phyloP scores from a whole-genome alignment of 176 grass and related monocot species.

The Lolium rigidum region DNA sequence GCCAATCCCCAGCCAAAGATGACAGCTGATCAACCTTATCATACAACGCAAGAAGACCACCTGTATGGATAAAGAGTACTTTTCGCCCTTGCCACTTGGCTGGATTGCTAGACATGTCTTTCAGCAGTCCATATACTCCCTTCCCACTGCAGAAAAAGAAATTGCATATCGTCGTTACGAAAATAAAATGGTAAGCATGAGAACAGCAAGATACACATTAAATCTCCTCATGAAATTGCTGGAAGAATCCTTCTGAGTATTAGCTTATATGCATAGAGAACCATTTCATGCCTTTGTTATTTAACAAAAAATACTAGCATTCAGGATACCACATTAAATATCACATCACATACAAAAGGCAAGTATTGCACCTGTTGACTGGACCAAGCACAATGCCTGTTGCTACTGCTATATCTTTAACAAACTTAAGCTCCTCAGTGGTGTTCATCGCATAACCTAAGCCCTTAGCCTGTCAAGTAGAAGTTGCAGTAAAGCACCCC shows the following conservation, averaged over 20 bases:
- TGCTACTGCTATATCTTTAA: conserved; percentile 80
- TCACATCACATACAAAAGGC: background rate
- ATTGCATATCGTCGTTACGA: background rate
- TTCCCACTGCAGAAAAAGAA: conserved; percentile 68
- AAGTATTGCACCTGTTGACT: conserved; percentile 78
- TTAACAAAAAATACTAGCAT: background rate
- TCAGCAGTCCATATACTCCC: conserved; percentile 68
- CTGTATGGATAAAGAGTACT: too few relatives aligned
- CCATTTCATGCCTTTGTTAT: background rate
- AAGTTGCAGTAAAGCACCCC: conserved; percentile 18
- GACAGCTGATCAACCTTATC: conserved; percentile 71
- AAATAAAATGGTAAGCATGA: background rate
- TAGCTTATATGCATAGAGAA: background rate
- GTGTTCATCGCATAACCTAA: conserved; percentile 98
- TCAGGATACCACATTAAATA: background rate
- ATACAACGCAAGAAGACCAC: conserved; percentile 64
- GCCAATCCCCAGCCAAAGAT: conserved; percentile 48
- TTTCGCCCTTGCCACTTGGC: conserved; percentile 71
- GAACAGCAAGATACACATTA: background rate
- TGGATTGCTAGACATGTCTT: conserved; percentile 77
- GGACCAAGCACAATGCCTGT: conserved; percentile 94
- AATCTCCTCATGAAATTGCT: background rate
- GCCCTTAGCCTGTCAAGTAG: conserved; percentile 75
- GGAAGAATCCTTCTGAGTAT: background rate
- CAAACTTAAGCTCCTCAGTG: conserved; percentile 88